Evolutionary conservation across 2,329 filamentous ascomycete genomes (phyloP), one percentile per base, ranked within the genome.

Genomic region (Epichloe aotearoae): DNA sequence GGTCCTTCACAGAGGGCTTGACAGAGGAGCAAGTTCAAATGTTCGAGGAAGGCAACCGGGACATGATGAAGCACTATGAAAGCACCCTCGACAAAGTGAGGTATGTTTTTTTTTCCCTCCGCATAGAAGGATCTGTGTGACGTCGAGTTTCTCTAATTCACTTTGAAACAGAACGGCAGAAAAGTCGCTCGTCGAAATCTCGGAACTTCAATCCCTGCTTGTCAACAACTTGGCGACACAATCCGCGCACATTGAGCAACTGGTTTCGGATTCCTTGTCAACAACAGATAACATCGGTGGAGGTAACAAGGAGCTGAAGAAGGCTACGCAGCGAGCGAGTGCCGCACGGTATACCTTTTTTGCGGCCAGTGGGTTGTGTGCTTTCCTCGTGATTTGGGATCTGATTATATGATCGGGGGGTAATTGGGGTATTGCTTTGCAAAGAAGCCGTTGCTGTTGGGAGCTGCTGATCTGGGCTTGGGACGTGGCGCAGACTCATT

Each of bases 61-160:
- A 88, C 56, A 89, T 98, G 83, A 75, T 97, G 59, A 86, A 86
- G 66, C 87, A 95, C 67, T 95, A 94, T 66, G 88, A 96, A 67
- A 88, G 86, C 69, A 89, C 87, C n/a, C 72, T 97, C 64, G 85
- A 90, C 66, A 93, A 97, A 76, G 88, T 97, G 57, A 86, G 85
- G 87, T 94, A 78, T 50, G 86, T 76, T 45, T n/a, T 44, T 2
- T 26, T 26, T 2, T 3, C 4, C 10, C n/a, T 10, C 19, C 17
- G 4, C 5, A n/a, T 42, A 17, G 40, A 23, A 23, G 17, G 40
- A 17, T 23, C 17, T 40, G 3, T 15, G 17, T 17, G 17, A 42
- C 12, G 19, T 42, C 19, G 6, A 40, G 3, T 36, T 36, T 36
- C 20, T 17, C 50, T 36, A 38, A 43, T 20, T 20, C 15, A 46